Evolutionary conservation across 306 rosid species (phyloP).

Genomic region (Geum urbanum): DNA sequence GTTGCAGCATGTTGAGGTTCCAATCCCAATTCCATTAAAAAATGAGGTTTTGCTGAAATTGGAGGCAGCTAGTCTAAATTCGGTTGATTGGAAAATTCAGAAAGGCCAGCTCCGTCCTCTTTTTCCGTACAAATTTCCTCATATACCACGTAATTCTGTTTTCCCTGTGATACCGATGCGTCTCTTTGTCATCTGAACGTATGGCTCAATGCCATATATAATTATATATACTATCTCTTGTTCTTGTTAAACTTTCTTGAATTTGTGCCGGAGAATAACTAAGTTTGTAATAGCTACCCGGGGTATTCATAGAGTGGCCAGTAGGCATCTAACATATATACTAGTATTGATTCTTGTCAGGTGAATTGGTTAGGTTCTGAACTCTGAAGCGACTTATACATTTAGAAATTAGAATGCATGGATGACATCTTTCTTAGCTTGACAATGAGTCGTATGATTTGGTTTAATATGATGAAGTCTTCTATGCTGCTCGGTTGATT

Average conservation of each 20-base stretch:
- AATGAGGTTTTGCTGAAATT: slow-evolving; percentile 53
- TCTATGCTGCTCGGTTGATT: neutral
- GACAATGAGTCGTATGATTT: neutral
- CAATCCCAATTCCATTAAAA: slow-evolving; percentile 47
- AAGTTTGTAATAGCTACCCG: neutral
- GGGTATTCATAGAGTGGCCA: no score
- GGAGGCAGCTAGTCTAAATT: slow-evolving; percentile 62
- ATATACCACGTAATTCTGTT: slow-evolving; percentile 48
- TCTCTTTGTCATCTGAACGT: slow-evolving; percentile 29
- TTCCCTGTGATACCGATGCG: neutral
- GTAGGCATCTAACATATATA: no score
- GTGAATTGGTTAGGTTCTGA: neutral
- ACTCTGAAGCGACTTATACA: neutral
- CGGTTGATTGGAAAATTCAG: slow-evolving; percentile 77
- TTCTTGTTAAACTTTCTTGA: neutral
- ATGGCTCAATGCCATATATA: neutral
- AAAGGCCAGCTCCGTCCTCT: slow-evolving; percentile 45
- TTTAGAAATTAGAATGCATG: slow-evolving; percentile 32
- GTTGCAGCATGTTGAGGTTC: slow-evolving; percentile 66
- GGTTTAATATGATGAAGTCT: neutral
- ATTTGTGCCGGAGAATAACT: neutral
- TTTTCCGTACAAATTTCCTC: slow-evolving; percentile 47
- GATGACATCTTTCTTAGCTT: neutral
- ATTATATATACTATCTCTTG: neutral
- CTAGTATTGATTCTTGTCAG: neutral